Conservation (phyloP, 208 protist species). For the Crithidia fasciculata region DNA sequence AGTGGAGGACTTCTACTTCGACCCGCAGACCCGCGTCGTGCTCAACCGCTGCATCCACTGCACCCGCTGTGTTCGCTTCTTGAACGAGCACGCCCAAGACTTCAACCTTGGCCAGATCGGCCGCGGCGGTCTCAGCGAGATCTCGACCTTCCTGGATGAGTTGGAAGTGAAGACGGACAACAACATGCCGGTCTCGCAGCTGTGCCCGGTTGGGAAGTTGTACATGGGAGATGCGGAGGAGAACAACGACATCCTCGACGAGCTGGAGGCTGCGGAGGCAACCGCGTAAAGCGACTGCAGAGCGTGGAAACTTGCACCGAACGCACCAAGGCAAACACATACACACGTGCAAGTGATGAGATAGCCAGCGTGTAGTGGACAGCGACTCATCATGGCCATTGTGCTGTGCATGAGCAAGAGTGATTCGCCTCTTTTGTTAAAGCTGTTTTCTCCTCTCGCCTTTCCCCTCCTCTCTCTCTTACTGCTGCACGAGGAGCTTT, state of each 20-base stretch:
- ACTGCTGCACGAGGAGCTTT: not conserved
- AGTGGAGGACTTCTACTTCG: constrained; percentile 96
- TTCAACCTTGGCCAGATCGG: constrained; percentile 95
- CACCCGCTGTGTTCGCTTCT: constrained; percentile 95
- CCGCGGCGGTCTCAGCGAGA: constrained; percentile 93
- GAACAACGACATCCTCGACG: constrained; percentile 72
- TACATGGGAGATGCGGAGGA: constrained; percentile 86
- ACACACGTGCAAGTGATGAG: not conserved
- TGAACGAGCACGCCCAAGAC: constrained; percentile 95
- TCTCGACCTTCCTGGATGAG: constrained; percentile 93
- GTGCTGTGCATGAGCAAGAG: no score
- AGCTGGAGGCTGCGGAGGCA: constrained; percentile 51
- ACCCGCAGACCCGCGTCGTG: constrained; percentile 95
- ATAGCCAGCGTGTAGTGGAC: no score
- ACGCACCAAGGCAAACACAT: not conserved
- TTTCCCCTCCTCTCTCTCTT: not conserved
- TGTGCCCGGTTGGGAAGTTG: constrained; percentile 86
- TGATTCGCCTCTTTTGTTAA: no score
- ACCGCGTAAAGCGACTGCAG: constrained; percentile 11
- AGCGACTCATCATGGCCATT: no score
- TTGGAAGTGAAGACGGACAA: constrained; percentile 92
- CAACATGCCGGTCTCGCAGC: constrained; percentile 89
- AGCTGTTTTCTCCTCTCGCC: not conserved
- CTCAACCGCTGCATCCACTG: constrained; percentile 98
- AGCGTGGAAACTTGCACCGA: constrained; percentile 7